Base-by-base conservation (phyloP, 176 grass and related monocot genomes). In the Phoenix roebelenii region DNA sequence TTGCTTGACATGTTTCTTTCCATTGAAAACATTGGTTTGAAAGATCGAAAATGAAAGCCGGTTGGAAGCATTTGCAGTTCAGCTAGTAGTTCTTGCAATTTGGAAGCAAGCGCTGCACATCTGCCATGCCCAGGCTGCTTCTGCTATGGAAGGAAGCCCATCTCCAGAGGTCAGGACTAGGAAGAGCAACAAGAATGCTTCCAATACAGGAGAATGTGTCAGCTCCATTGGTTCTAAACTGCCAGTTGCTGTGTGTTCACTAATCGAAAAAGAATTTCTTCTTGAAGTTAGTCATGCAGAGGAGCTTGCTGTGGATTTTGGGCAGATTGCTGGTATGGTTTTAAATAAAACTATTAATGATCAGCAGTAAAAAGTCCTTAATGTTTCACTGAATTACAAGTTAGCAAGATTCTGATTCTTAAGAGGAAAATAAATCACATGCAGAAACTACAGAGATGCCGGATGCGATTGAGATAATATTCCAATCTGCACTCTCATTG, bases 101-200 rank as follows among this genome's bases (percentile, higher is more conserved):
- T 97, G 93, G 93, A 97, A 85, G 76, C 93, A 97, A 85, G 93
- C 87, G 23, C 80, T 97, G 77, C 67, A 83, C 60, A 69, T 91
- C 50, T 83, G 84, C 73, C 86, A 62, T 80, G 65, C 54, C 0
- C 83, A 79, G 56, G 81, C 60, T 32, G 64, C 87, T 58, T 91
- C 73, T 32, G 49, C 63, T 29, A 55, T 85, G 74, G 82, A 76
- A 80, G 87, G 68, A 32, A 90, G 75, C 68, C 72, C 66, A 44
- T 86, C 80, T 7, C 69, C 54, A 4, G 73, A 86, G 49, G 59
- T 66, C 19, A 76, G 52, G 48, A 72, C 29, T 15, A 82, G 72
- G 72, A 76, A 69, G 22, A 54, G 58, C 51, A 57, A 24, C 74
- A 72, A 22, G 55, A 68, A 72, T 76, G 63, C 23, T 53, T 55